phyloP scores from a whole-genome alignment of 2,329 filamentous ascomycete genomes.

The Diaporthe helianthi region DNA sequence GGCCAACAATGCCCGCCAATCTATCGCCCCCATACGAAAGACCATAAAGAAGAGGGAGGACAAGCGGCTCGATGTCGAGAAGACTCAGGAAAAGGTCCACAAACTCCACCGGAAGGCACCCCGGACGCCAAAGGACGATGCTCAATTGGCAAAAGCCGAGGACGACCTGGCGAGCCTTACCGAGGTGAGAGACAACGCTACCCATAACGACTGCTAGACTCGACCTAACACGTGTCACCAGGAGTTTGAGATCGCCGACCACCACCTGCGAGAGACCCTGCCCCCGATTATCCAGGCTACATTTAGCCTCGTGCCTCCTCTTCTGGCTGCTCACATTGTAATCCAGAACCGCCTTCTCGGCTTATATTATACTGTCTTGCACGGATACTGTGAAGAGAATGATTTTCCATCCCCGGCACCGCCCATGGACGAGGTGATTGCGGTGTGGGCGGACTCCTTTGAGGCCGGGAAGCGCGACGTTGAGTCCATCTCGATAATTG shows the following conservation, averaged over 20 bases:
- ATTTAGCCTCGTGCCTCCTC: constrained; percentile 75
- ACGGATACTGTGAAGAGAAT: constrained; percentile 74
- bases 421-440: constrained; percentile 74
- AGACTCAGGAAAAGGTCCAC: constrained; percentile 74
- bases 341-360: constrained; percentile 81
- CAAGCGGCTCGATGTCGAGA: constrained; percentile 81
- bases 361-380: constrained; percentile 78
- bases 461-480: constrained; percentile 69
- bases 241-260: constrained; percentile 78
- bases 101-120: constrained; percentile 73
- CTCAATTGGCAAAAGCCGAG: constrained; percentile 73
- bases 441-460: constrained; percentile 69
- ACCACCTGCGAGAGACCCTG: constrained; percentile 73
- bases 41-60: constrained; percentile 86
- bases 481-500: constrained; percentile 70
- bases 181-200: constrained; percentile 54
- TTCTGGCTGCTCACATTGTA: constrained; percentile 74
- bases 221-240: constrained; percentile 43
- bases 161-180: constrained; percentile 69
- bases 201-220: not conserved
- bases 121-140: constrained; percentile 76
- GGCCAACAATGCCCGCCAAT: constrained; percentile 72
- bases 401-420: constrained; percentile 76
- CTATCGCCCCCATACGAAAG: constrained; percentile 76
- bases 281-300: constrained; percentile 74